Base-by-base conservation (phyloP, 169 alveolate genomes). In the Plasmodium vivax region DNA sequence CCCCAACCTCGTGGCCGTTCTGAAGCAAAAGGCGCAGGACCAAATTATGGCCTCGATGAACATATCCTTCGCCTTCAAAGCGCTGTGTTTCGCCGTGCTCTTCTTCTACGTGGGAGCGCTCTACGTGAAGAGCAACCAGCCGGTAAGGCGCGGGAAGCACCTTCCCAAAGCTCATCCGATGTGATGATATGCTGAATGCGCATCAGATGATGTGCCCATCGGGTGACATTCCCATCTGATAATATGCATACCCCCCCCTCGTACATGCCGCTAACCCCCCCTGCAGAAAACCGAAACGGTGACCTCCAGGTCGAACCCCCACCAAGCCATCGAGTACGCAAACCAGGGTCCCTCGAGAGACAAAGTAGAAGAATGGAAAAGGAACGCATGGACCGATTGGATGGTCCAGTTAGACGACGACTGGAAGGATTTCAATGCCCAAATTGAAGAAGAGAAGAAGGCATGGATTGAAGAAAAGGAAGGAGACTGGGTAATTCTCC, bases 381-480 rank as follows among this genome's bases (percentile, higher is more conserved):
- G 77, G 30, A 56, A 32, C 38, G 32, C 27, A 0, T 82, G 90
- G 90, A 27, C 32, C 5, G 32, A 82, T 4, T 82, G 90, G 90
- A 8, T 82, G 79, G 0, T 5, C 51, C 38, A 51, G 2, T 82
- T 82, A 23, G 90, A 82, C 0, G 90, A 32, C 9, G 77, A 34
- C 1, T 82, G 90, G 80, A 56, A 56, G 12, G 8, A 27, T 6
- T 82, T 82, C 36, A 56, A 0, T 47, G 34, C 8, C 23, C 47
- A 82, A 12, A 34, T 82, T 54, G 90, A 82, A 8, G 56, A 47
- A 41, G 54, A 56, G 7, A 82, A 82, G 23, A 56, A 30, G 9
- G 90, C 45, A 82, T 82, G 90, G 90, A n/a, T 82, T 8, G 90
- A 82, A 3, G 58, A 82, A 54, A 82, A 82, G 34, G 90, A 82